Percentiles rank a stretch among this genome's conserved stretches.
Evolutionary conservation across 108 stramenopile genomes (phyloP).

Genomic region (Nannochloropsis salina): DNA sequence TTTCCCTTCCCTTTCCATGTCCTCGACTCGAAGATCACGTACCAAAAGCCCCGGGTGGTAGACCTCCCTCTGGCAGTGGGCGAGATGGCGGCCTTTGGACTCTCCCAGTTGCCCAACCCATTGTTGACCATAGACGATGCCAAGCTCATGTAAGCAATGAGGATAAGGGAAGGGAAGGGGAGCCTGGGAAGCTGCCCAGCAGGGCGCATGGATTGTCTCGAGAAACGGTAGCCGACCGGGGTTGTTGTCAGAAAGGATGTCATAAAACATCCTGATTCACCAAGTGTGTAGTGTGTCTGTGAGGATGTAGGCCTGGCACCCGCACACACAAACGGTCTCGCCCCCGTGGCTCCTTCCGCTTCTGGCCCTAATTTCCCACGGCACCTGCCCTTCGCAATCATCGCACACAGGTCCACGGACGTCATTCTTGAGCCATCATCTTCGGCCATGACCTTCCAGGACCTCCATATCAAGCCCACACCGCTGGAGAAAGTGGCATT

Average conservation of each 20-base stretch:
- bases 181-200: not conserved
- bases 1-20: not conserved
- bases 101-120: not conserved
- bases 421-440: not conserved
- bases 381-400: too few relatives aligned
- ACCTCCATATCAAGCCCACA: not conserved
- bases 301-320: not conserved
- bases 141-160: not conserved
- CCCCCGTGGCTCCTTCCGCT: not conserved
- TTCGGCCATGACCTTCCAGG: not conserved
- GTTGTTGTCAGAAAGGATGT: too few relatives aligned
- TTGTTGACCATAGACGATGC: not conserved
- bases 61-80: not conserved
- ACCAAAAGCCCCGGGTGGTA: not conserved
- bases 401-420: not conserved
- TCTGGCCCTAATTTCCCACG: not conserved
- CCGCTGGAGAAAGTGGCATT: not conserved
- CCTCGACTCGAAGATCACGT: not conserved
- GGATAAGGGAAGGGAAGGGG: not conserved
- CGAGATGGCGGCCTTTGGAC: not conserved
- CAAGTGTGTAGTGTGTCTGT: too few relatives aligned
- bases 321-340: not conserved
- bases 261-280: too few relatives aligned
- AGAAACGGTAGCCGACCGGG: too few relatives aligned
- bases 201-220: not conserved